A percentile compares a stretch with the other conserved stretches of the same genome.
phyloP scores from a whole-genome alignment of 305 asterid genomes.

The Fraxinus sp. region DNA sequence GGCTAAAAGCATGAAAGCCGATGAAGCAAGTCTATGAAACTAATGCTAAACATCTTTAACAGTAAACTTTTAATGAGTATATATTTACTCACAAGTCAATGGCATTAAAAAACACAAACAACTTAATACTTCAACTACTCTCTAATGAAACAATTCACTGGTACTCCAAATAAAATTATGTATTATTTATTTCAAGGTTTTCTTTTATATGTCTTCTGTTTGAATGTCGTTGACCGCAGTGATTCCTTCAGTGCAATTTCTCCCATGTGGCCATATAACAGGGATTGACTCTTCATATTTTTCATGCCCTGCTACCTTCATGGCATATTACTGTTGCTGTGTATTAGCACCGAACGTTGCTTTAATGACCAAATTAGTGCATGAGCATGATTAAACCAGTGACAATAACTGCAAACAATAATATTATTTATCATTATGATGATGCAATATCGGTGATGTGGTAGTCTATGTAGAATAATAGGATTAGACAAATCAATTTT shows the following conservation, averaged over 20 bases:
- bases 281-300: not conserved
- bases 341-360: not conserved
- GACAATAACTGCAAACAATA: not conserved
- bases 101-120: not conserved
- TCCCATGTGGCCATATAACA: not conserved
- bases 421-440: too few relatives aligned
- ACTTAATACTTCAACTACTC: not conserved
- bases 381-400: not conserved
- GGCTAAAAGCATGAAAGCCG: not conserved
- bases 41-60: conserved; percentile 6
- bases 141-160: not conserved
- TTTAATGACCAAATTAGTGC: not conserved
- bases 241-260: not conserved
- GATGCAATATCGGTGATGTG: too few relatives aligned
- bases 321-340: not conserved
- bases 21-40: conserved; percentile 5
- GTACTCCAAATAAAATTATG: not conserved
- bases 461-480: too few relatives aligned
- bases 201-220: not conserved
- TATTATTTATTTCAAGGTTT: not conserved
- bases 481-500: too few relatives aligned
- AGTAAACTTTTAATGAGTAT: not conserved
- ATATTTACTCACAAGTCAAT: not conserved
- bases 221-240: not conserved
- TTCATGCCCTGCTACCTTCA: not conserved